A percentile compares a stretch with the other conserved stretches of the same genome.
These are phyloP conservation scores for Camellia japonica DNA, from an alignment of 148 eudicot genomes.

Conservation along the genomic window DNA sequence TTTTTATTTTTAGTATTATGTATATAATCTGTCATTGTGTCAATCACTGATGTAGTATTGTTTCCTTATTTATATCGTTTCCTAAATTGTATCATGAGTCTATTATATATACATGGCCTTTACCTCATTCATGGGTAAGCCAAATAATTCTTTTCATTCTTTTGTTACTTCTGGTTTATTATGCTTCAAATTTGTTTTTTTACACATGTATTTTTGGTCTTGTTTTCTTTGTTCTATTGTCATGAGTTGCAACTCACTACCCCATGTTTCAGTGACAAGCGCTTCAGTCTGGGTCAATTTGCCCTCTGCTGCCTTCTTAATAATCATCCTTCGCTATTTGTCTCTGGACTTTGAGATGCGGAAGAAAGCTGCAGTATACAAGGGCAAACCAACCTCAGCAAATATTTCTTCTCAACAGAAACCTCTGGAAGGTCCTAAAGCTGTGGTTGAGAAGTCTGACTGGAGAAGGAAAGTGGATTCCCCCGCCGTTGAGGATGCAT, in stretches of 20 bases:
- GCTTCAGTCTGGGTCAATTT: slow-evolving; percentile 92
- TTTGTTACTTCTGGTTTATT: neutral
- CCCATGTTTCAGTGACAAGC: slow-evolving; percentile 74
- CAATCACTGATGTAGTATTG: too few relatives aligned
- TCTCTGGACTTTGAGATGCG: slow-evolving; percentile 73
- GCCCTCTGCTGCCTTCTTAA: slow-evolving; percentile 68
- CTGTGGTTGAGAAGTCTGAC: slow-evolving; percentile 42
- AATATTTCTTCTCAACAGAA: slow-evolving; percentile 39
- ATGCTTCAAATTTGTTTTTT: neutral
- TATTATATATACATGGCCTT: too few relatives aligned
- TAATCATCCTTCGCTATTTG: slow-evolving; percentile 69
- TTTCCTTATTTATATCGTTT: too few relatives aligned
- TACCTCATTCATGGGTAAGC: too few relatives aligned
- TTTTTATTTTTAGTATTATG: too few relatives aligned
- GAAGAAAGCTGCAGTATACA: slow-evolving; percentile 78
- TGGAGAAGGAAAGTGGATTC: slow-evolving; percentile 92
- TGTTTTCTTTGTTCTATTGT: neutral
- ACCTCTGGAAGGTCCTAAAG: slow-evolving; percentile 41
- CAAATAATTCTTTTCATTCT: too few relatives aligned
- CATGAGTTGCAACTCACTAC: slow-evolving; percentile 8
- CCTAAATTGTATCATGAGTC: too few relatives aligned
- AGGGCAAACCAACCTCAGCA: slow-evolving; percentile 47
- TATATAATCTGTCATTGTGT: too few relatives aligned
- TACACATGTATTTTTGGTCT: neutral
- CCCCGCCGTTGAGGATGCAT: slow-evolving; percentile 84